Evolutionary conservation across 106 monocot species (phyloP), one percentile per base, ranked within the genome.

Genomic region (Cymbidium sinense): DNA sequence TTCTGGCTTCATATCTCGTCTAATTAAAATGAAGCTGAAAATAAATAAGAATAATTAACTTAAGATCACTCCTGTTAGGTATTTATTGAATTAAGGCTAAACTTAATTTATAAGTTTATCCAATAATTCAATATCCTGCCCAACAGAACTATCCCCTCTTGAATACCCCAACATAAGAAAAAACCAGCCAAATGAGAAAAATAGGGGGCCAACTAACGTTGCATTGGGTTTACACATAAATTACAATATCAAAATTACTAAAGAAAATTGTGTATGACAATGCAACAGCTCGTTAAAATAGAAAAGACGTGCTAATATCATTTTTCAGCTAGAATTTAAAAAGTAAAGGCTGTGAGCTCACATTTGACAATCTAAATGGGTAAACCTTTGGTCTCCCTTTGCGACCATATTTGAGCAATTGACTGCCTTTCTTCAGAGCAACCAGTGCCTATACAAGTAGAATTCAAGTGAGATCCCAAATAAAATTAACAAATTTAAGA

Each of bases 311-410:
- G 7, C 1, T 19, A 39, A 34, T 39, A 67, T 71, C 34, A 71
- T 71, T 20, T 36, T 39, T 36, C 37, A 39, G 71, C 5, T 36
- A 71, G 21, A 71, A 9, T 36, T 71, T 21, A 58, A 67, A 36
- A 37, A 71, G 39, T 35, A 39, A 70, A 43, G 37, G 4, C 19
- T 11, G 29, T 43, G 37, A 43, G 83, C 89, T 90, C 75, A 95
- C 95, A 88, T 85, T 88, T 52, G 90, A 86, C 50, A 92, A 72
- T 82, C 90, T 95, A 73, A 95, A 92, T 13, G 88, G 92, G 70
- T 76, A 92, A 75, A 95, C 92, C 80, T 95, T 95, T 55, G 95
- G 92, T 76, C 92, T 92, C 39, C 92, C 95, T 82, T 88, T 92
- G 33, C 95, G 88, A 83, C 92, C 88, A 79, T 88, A 92, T 82